Conservation (phyloP, 805 yeast species). For the Starmerella gropengiesseri region DNA sequence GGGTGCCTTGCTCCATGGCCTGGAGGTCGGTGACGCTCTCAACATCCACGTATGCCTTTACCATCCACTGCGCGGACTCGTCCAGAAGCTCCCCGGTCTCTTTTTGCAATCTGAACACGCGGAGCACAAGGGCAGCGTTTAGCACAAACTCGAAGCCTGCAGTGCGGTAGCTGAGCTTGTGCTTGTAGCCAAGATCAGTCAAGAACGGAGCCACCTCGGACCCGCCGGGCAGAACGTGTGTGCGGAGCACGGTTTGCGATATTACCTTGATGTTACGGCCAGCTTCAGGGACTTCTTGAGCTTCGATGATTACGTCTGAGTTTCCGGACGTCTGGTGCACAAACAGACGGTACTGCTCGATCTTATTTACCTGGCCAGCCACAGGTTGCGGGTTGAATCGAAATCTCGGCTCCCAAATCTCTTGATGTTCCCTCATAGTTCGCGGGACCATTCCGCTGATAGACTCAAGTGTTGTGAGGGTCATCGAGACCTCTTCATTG, state of each 20-base stretch:
- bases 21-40: slow-evolving; percentile 67
- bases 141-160: slow-evolving; percentile 53
- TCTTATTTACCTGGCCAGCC: slow-evolving; percentile 24
- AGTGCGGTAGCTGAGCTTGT: slow-evolving; percentile 49
- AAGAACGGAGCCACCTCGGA: slow-evolving; percentile 35
- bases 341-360: slow-evolving; percentile 30
- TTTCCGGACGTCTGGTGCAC: slow-evolving; percentile 8
- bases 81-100: slow-evolving; percentile 24
- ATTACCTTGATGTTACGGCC: slow-evolving; percentile 37
- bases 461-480: slow-evolving; percentile 29
- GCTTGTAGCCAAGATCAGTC: slow-evolving; percentile 59
- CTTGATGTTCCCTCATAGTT: slow-evolving; percentile 23
- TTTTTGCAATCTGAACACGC: slow-evolving; percentile 39
- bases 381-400: slow-evolving; percentile 26
- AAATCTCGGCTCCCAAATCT: slow-evolving; percentile 29
- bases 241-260: slow-evolving; percentile 57
- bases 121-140: slow-evolving; percentile 42
- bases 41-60: slow-evolving; percentile 61
- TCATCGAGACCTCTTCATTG: slow-evolving; percentile 26
- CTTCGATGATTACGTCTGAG: slow-evolving; percentile 18
- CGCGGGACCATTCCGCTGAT: slow-evolving; percentile 32
- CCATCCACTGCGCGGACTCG: slow-evolving; percentile 26
- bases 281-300: slow-evolving; percentile 33
- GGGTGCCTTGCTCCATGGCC: slow-evolving; percentile 51
- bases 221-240: slow-evolving; percentile 28